Conservation (phyloP, 257 asterid species). For the Jacaranda mimosifolia region DNA sequence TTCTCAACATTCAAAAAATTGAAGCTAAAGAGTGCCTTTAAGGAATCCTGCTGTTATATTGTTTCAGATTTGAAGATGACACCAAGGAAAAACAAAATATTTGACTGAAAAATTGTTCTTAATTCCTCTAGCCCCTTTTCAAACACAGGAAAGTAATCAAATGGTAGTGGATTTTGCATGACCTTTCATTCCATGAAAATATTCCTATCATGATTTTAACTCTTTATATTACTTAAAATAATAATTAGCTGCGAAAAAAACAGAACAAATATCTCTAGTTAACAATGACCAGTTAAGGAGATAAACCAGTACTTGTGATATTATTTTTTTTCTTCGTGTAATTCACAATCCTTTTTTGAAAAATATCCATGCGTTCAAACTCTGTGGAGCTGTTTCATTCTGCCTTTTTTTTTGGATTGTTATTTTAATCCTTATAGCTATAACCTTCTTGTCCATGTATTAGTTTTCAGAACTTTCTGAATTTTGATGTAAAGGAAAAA, state of each 20-base stretch:
- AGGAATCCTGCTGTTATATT: neutral
- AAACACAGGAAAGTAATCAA: neutral
- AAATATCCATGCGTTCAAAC: neutral
- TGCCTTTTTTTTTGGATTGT: neutral
- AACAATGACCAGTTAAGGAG: neutral
- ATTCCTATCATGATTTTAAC: neutral
- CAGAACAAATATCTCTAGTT: neutral
- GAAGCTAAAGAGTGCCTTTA: neutral
- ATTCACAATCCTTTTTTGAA: neutral
- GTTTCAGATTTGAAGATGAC: neutral
- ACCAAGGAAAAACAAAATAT: neutral
- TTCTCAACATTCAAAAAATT: too few relatives aligned
- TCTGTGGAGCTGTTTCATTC: slow-evolving; percentile 20
- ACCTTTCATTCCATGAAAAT: neutral
- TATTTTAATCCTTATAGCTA: slow-evolving; percentile 16
- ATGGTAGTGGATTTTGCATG: neutral
- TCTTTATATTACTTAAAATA: neutral
- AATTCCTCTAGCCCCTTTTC: neutral
- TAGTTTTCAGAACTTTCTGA: slow-evolving; percentile 11
- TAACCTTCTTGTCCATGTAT: neutral
- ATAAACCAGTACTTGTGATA: neutral
- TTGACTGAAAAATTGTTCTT: too few relatives aligned
- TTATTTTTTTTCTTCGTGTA: neutral
- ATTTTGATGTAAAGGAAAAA: neutral
- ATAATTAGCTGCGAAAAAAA: neutral